Base-by-base conservation (phyloP, 352 stramenopile species). In the Phytophthora sansomeana region DNA sequence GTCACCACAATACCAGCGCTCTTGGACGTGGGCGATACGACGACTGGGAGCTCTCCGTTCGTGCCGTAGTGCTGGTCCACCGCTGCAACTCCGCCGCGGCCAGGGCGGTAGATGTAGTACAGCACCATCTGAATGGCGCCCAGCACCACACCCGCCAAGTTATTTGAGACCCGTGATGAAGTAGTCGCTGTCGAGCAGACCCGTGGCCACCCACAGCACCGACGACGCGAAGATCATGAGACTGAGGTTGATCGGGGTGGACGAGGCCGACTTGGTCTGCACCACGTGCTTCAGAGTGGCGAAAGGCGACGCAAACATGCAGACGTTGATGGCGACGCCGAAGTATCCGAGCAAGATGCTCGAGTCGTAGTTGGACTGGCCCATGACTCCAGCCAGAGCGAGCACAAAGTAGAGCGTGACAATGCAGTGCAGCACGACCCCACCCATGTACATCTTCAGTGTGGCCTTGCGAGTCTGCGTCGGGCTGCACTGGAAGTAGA, bases 241-340 rank as follows among this genome's bases (percentile, higher is more conserved):
- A n/a, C 77, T 74, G 57, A 90, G 79, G 30, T 74, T 63, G 44
- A 90, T 78, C 7, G 74, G 77, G 36, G 89, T 84, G 9, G 75
- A 84, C 14, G 53, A 44, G 10, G 71, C 65, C 6, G 69, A 78
- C 55, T 84, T 83, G 52, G 64, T 78, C 13, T 55, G 21, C 13
- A 89, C 17, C 7, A 89, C 83, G 6, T 72, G 53, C 41, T 59
- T 63, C 21, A 90, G 51, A 0, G 62, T 81, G 48, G 51, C 71
- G 17, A 91, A 74, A 2, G 82, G 80, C 0, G 82, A 87, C 29
- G 69, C 65, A 44, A 85, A 91, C 39, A 89, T 56, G 17, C 84
- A 52, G 35, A 87, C 41, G 21, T 70, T 71, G 28, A 64, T 55
- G 42, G 41, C 13, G 26, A 71, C 58, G 8, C 53, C 55, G 14